Evolutionary conservation across 495 filamentous ascomycete species (phyloP).

Genomic region (Neurospora sublineolata): DNA sequence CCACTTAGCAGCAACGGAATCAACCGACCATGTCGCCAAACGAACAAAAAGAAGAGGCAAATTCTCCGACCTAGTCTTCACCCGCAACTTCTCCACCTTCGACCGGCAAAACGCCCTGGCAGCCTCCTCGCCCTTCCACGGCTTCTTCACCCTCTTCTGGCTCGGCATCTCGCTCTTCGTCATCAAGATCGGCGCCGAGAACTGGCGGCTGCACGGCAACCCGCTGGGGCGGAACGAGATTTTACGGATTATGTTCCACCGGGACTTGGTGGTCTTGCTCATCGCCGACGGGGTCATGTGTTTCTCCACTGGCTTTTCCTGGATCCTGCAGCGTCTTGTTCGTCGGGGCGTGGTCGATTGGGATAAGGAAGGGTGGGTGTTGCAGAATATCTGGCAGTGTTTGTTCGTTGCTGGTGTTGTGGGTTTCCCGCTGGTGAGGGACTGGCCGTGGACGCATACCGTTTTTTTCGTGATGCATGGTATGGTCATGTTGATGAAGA

Average conservation of each 20-base stretch:
- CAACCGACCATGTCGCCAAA: not conserved
- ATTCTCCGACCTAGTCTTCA: slow-evolving; percentile 58
- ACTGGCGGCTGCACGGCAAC: slow-evolving; percentile 49
- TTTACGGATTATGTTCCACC: slow-evolving; percentile 49
- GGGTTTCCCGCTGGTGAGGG: slow-evolving; percentile 48
- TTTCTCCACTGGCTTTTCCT: slow-evolving; percentile 44
- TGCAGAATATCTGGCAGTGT: slow-evolving; percentile 58
- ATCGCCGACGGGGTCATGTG: slow-evolving; percentile 59
- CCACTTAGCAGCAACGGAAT: not conserved
- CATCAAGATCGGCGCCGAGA: slow-evolving; percentile 50
- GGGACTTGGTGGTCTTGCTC: slow-evolving; percentile 53
- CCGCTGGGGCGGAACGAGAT: slow-evolving; percentile 59
- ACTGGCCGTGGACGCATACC: slow-evolving; percentile 66
- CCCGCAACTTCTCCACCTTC: slow-evolving; percentile 56
- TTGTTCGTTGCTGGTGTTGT: slow-evolving; percentile 47
- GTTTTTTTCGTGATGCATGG: slow-evolving; percentile 63
- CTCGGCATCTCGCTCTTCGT: slow-evolving; percentile 51
- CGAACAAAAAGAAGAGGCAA: slow-evolving; percentile 26
- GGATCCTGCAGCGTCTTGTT: slow-evolving; percentile 47
- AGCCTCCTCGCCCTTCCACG: slow-evolving; percentile 52
- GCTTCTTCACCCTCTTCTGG: slow-evolving; percentile 72
- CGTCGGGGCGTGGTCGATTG: slow-evolving; percentile 45
- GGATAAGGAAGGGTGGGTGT: slow-evolving; percentile 52
- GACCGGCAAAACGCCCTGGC: slow-evolving; percentile 51
- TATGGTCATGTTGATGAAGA: slow-evolving; percentile 66